Evolutionary conservation across 2,329 filamentous ascomycete species (phyloP), one percentile per base, ranked within the genome.

Genomic region (Aspergillus tanneri): DNA sequence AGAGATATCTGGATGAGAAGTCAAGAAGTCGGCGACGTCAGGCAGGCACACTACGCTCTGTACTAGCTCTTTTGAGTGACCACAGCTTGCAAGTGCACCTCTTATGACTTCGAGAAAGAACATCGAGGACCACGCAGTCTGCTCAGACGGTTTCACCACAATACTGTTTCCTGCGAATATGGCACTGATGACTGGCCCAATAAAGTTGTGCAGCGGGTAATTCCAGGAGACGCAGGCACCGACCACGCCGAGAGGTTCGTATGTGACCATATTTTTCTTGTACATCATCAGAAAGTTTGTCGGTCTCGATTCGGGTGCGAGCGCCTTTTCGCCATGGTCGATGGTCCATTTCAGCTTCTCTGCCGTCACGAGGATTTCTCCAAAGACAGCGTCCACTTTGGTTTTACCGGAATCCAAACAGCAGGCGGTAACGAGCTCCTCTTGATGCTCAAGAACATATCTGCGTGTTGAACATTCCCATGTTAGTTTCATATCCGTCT

Each of bases 341-440:
- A 97, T 85, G 3, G 90, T 96, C 93, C 93, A 99, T 64, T 88
- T 85, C 51, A 99, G 79, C 76, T 96, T 96, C 77, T 97, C 93
- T 0, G 82, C 85, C 5, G 93, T 96, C 34, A 96, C 90, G 46
- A 99, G 78, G 55, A 97, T 91, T 77, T 99, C 93, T 43, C 93
- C 93, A 47, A 99, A 84, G 58, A 88, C 85, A 1, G 92, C 93
- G 72, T 99, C 93, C 30, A 97, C 84, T 76, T 92, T 88, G 2
- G 95, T 96, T 78, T 99, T 99, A 55, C 93, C 93, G 34, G 89
- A 95, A 72, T 99, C 93, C 27, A 96, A 78, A 63, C 89, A 95
- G 41, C 91, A 92, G 23, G 90, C 83, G 12, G 83, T 81, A 61
- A 90, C 91, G 59, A 99, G 95, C 21, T 86, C 79, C 56, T 92